A percentile compares a stretch with the other conserved stretches of the same genome.
phyloP scores from a whole-genome alignment of 2,329 filamentous ascomycete species.

The Verticillium zaregamsianum region DNA sequence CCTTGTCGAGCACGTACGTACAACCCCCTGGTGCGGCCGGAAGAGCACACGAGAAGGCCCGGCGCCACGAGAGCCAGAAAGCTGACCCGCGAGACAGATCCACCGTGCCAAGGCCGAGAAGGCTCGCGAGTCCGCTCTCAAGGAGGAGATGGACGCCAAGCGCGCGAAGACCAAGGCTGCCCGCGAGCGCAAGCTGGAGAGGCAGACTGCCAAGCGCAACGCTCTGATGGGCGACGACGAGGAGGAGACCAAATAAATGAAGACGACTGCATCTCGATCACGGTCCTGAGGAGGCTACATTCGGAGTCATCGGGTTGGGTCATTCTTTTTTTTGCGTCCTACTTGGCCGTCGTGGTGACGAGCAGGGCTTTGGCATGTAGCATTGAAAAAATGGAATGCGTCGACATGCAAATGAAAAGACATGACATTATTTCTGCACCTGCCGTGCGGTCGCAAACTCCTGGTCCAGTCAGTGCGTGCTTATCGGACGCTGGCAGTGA shows the following conservation, averaged over 20 bases:
- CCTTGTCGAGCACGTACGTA: conserved; percentile 98
- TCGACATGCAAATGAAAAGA: conserved; percentile 12
- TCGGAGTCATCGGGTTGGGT: conserved; percentile 58
- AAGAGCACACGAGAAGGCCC: background rate
- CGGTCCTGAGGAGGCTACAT: conserved; percentile 51
- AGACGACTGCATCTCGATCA: conserved; percentile 30
- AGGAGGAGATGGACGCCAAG: conserved; percentile 99
- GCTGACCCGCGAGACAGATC: conserved; percentile 59
- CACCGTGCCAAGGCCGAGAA: conserved; percentile 99
- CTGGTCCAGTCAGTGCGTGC: too few species aligned
- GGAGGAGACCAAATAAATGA: conserved; percentile 45
- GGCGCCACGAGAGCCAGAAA: background rate
- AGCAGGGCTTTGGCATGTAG: conserved; percentile 53
- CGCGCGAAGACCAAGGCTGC: conserved; percentile 99
- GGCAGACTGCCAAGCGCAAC: conserved; percentile 84
- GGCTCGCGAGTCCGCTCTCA: conserved; percentile 88
- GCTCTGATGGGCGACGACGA: conserved; percentile 72
- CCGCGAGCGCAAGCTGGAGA: conserved; percentile 95
- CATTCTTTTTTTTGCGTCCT: conserved; percentile 42
- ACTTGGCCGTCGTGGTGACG: conserved; percentile 43
- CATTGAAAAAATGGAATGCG: conserved; percentile 51
- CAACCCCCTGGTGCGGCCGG: background rate
- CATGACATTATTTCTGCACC: background rate
- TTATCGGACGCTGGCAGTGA: too few species aligned
- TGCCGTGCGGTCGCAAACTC: background rate